These are phyloP conservation scores for Diaporthe sp. DNA, from an alignment of 2,329 filamentous ascomycete genomes.

Conservation along the genomic window DNA sequence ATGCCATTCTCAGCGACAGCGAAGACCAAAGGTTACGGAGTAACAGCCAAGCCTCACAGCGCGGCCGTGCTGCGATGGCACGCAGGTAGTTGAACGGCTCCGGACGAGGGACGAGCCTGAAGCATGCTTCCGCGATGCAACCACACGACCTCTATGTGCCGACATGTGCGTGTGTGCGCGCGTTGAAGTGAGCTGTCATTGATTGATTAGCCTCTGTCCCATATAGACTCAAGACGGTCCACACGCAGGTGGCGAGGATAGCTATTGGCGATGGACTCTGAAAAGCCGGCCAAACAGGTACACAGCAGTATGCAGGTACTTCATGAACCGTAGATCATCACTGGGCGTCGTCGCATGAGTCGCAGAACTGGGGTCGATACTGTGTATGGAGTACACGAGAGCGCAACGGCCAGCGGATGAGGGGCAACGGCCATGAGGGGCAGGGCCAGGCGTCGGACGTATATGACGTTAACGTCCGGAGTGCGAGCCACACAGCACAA, in stretches of 20 bases:
- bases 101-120: conserved; percentile 8
- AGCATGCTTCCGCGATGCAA: conserved; percentile 25
- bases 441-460: not conserved
- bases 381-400: not conserved
- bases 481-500: not conserved
- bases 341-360: conserved; percentile 14
- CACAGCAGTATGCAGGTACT: too few species aligned
- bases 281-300: not conserved
- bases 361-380: not conserved
- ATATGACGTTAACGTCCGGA: conserved; percentile 20
- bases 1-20: not conserved
- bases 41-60: conserved; percentile 21
- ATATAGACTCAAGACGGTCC: conserved; percentile 2
- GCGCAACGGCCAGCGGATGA: conserved; percentile 3
- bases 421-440: not conserved
- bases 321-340: not conserved
- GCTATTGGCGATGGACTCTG: not conserved
- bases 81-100: conserved; percentile 1
- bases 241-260: conserved; percentile 4
- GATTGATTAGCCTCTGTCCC: not conserved
- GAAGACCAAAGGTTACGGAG: not conserved
- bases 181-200: conserved; percentile 4
- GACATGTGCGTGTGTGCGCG: conserved; percentile 1
- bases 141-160: conserved; percentile 26
- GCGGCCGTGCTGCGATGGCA: not conserved